Conservation (phyloP, 352 stramenopile species). For the Globisporangium lucens region DNA sequence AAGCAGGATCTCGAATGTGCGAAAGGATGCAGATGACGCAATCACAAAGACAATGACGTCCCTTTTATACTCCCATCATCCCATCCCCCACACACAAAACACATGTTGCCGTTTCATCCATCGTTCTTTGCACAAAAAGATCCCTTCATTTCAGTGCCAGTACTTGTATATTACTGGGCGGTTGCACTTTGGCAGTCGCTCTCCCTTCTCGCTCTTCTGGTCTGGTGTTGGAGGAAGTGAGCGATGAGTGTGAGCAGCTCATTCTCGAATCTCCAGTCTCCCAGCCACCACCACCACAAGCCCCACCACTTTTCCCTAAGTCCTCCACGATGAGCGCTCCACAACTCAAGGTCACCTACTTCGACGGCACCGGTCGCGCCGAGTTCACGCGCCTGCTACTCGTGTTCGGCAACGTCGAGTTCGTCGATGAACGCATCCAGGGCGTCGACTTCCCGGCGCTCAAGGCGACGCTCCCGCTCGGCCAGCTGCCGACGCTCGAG, state of each 20-base stretch:
- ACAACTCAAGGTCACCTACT: constrained; percentile 73
- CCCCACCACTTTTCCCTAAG: neutral
- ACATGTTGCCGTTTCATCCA: no score
- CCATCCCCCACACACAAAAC: no score
- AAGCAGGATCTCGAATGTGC: no score
- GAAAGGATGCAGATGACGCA: no score
- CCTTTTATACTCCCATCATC: no score
- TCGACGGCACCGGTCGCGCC: constrained; percentile 39
- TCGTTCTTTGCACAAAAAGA: no score
- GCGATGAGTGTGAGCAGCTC: neutral
- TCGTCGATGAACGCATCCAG: constrained; percentile 54
- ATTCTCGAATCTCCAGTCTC: neutral
- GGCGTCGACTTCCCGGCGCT: constrained; percentile 40
- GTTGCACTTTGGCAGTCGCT: neutral
- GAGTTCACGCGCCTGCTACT: constrained; percentile 66
- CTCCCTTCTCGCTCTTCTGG: neutral
- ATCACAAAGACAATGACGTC: no score
- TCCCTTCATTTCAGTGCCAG: neutral
- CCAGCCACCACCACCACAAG: neutral
- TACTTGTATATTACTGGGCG: neutral
- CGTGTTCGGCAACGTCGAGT: constrained; percentile 46
- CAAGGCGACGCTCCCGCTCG: constrained; percentile 51
- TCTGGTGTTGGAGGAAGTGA: neutral
- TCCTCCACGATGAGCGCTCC: constrained; percentile 7
- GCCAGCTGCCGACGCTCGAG: constrained; percentile 48